phyloP scores from a whole-genome alignment of 768 basidiomycete species.

The Lentinula raphanica region DNA sequence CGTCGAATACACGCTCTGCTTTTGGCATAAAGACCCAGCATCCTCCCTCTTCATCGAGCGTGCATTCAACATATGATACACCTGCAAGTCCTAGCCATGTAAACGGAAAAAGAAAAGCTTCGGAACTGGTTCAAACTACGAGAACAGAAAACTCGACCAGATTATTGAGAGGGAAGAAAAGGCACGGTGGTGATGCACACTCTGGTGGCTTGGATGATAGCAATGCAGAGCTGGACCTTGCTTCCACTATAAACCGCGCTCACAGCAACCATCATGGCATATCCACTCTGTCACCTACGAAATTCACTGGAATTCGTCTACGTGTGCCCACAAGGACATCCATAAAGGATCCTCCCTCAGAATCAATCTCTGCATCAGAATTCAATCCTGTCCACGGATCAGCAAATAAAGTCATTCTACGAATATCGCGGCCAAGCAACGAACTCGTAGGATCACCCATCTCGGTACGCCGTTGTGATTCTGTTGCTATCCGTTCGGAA shows the following conservation, averaged over 20 bases:
- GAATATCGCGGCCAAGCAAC: neutral
- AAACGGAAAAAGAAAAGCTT: constrained; percentile 18
- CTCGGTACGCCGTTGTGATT: neutral
- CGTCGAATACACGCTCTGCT: constrained; percentile 25
- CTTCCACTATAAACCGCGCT: neutral
- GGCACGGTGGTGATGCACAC: neutral
- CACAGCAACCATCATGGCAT: neutral
- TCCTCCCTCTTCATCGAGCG: too few relatives aligned
- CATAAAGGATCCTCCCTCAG: neutral
- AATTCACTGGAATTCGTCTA: neutral
- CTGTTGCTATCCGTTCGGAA: neutral
- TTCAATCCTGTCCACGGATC: neutral
- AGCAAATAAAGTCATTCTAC: neutral
- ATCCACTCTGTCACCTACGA: neutral
- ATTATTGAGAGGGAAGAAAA: neutral
- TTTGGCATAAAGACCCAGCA: constrained; percentile 17
- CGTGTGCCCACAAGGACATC: neutral
- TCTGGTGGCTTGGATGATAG: neutral
- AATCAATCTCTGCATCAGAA: neutral
- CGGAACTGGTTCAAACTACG: neutral
- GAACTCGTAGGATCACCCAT: neutral
- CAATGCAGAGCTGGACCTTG: neutral
- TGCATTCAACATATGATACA: neutral
- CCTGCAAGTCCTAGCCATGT: neutral
- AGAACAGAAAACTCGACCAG: neutral